These are phyloP conservation scores for Microbotryum violaceum DNA, from an alignment of 1,284 basidiomycete genomes.

Conservation along the genomic window DNA sequence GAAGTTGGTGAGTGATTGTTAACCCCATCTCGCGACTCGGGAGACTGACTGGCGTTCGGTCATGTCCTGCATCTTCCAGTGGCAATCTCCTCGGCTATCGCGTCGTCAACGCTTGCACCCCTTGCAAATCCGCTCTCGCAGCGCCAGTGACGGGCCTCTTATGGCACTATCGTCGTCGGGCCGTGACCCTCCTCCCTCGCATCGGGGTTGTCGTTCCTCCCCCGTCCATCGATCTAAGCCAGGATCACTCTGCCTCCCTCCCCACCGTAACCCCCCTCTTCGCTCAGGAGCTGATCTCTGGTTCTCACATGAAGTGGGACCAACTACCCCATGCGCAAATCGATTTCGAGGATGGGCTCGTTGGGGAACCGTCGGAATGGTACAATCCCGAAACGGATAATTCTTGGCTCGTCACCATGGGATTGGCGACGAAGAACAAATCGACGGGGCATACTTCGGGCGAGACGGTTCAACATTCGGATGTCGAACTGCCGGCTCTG, in stretches of 20 bases:
- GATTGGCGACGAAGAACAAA: too few relatives aligned
- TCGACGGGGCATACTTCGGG: too few relatives aligned
- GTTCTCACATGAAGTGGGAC: background rate
- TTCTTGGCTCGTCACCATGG: constrained; percentile 17
- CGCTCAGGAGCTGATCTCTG: background rate
- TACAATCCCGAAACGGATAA: constrained; percentile 13
- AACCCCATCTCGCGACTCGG: background rate
- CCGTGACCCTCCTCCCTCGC: background rate
- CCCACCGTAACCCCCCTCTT: background rate
- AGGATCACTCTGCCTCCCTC: background rate
- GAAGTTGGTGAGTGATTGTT: constrained; percentile 16
- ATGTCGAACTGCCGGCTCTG: too few relatives aligned
- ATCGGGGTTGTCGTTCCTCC: background rate
- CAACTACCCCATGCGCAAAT: constrained; percentile 4
- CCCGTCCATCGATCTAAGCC: background rate
- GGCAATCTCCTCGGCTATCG: constrained; percentile 27
- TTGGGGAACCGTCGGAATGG: constrained; percentile 16
- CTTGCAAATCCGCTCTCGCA: constrained; percentile 12
- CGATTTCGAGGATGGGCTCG: constrained; percentile 13
- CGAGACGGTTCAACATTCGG: too few relatives aligned
- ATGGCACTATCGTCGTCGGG: constrained; percentile 3
- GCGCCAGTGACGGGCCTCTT: background rate
- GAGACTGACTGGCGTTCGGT: background rate
- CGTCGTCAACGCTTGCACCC: constrained; percentile 15
- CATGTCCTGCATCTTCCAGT: background rate